Evolutionary conservation across 2,329 filamentous ascomycete species (phyloP).

Genomic region (Xylaria sp.): DNA sequence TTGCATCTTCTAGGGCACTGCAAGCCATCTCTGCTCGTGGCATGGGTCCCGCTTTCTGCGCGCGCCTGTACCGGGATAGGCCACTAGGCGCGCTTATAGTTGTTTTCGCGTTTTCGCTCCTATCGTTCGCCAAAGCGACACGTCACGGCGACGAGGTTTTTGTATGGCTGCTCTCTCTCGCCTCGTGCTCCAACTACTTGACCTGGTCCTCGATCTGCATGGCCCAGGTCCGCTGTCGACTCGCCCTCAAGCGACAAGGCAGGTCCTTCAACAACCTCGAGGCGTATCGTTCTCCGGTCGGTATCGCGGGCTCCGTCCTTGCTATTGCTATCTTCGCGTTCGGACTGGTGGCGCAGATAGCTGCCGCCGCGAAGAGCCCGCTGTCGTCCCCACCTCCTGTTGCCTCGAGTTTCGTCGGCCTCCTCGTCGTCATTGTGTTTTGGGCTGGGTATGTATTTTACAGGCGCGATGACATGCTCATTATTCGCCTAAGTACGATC

Average conservation of each 20-base stretch:
- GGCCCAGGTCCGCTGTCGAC: slow-evolving; percentile 59
- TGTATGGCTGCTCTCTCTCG: slow-evolving; percentile 59
- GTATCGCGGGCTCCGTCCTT: slow-evolving; percentile 48
- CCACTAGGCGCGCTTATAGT: slow-evolving; percentile 57
- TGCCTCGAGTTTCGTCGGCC: slow-evolving; percentile 48
- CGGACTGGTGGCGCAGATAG: slow-evolving; percentile 49
- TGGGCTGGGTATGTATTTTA: slow-evolving; percentile 45
- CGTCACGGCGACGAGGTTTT: slow-evolving; percentile 55
- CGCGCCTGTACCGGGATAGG: slow-evolving; percentile 52
- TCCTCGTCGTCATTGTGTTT: slow-evolving; percentile 43
- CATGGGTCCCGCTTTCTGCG: slow-evolving; percentile 50
- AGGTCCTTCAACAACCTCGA: slow-evolving; percentile 50
- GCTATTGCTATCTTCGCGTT: slow-evolving; percentile 48
- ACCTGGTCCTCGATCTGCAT: slow-evolving; percentile 61
- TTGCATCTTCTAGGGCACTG: slow-evolving; percentile 53
- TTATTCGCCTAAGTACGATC: slow-evolving; percentile 45
- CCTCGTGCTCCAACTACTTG: slow-evolving; percentile 59
- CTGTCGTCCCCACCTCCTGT: slow-evolving; percentile 38
- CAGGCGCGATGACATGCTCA: slow-evolving; percentile 28
- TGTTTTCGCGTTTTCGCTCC: slow-evolving; percentile 54
- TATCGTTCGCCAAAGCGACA: slow-evolving; percentile 58
- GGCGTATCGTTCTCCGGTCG: slow-evolving; percentile 43
- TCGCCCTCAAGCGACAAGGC: slow-evolving; percentile 54
- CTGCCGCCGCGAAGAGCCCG: slow-evolving; percentile 43
- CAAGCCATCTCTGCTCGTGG: slow-evolving; percentile 52